phyloP scores from a whole-genome alignment of 2,329 filamentous ascomycete species.

The Apiospora phragmitis region DNA sequence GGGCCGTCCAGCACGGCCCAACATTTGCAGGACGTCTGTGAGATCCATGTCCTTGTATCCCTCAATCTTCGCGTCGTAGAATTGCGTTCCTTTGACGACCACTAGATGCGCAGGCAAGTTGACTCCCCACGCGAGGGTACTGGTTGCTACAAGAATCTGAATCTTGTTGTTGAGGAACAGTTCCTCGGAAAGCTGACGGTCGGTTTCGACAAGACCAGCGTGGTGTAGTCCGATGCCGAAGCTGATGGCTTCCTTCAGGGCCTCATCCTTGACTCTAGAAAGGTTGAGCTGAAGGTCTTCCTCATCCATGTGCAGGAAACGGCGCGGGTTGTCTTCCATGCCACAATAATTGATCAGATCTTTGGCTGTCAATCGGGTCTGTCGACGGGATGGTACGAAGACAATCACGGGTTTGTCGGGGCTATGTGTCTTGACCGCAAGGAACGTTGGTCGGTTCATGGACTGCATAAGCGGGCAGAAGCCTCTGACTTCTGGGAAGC shows the following conservation, averaged over 20 bases:
- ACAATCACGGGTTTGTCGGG: constrained; percentile 97
- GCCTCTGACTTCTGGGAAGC: constrained; percentile 90
- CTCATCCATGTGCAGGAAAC: constrained; percentile 92
- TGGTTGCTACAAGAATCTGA: constrained; percentile 92
- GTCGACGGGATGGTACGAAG: constrained; percentile 91
- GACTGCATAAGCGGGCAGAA: constrained; percentile 99
- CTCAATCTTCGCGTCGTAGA: constrained; percentile 96
- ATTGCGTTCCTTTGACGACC: constrained; percentile 97
- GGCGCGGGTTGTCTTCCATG: constrained; percentile 95
- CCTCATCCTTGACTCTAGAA: constrained; percentile 88
- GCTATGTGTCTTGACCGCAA: constrained; percentile 95
- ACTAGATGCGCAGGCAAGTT: constrained; percentile 96
- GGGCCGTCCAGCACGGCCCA: constrained; percentile 90
- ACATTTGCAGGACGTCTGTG: constrained; percentile 96
- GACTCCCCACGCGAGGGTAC: constrained; percentile 96
- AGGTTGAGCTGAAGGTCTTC: constrained; percentile 89
- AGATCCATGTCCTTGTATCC: constrained; percentile 99
- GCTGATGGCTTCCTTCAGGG: constrained; percentile 87
- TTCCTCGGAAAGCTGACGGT: constrained; percentile 88
- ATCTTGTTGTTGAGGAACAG: constrained; percentile 98
- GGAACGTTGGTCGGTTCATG: constrained; percentile 96
- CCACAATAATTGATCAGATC: constrained; percentile 97
- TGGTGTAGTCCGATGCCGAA: constrained; percentile 98
- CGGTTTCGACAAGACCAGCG: constrained; percentile 92
- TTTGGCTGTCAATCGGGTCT: constrained; percentile 92